These are phyloP conservation scores for Spathaspora gorwiae DNA, from an alignment of 805 yeast species.

Conservation along the genomic window DNA sequence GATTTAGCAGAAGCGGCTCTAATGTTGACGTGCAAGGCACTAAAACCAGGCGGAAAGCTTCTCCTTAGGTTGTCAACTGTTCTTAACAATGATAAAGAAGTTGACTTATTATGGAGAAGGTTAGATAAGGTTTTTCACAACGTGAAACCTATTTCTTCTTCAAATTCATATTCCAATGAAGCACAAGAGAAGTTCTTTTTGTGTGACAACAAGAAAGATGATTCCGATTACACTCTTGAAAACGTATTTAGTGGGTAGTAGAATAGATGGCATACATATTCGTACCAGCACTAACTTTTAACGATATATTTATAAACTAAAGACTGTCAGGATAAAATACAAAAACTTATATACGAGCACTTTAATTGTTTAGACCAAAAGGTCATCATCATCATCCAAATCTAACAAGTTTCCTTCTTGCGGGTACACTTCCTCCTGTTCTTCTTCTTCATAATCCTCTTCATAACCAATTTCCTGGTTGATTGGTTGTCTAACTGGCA, in stretches of 20 bases:
- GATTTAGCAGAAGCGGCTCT: slow-evolving; percentile 41
- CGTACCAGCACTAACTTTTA: too few species aligned
- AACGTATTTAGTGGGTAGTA: too few species aligned
- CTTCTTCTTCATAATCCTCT: slow-evolving; percentile 14
- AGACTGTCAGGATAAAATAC: too few species aligned
- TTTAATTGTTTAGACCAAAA: too few species aligned
- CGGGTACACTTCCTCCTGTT: slow-evolving; percentile 1
- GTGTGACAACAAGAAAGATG: too few species aligned
- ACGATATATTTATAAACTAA: too few species aligned
- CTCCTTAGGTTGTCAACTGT: slow-evolving; percentile 26
- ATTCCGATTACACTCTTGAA: too few species aligned
- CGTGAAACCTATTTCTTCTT: slow-evolving; percentile 11
- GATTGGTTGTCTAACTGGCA: not conserved
- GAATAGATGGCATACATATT: too few species aligned
- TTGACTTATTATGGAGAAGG: slow-evolving; percentile 20
- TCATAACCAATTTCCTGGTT: slow-evolving; percentile 9
- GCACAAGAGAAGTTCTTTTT: too few species aligned
- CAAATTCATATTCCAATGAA: too few species aligned
- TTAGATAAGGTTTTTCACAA: slow-evolving; percentile 21
- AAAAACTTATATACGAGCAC: too few species aligned
- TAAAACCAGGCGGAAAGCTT: slow-evolving; percentile 27
- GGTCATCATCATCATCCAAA: not conserved
- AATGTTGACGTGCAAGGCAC: slow-evolving; percentile 22
- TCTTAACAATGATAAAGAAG: slow-evolving; percentile 24
- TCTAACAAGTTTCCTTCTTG: not conserved